Base-by-base conservation (phyloP, 2,329 filamentous ascomycete species). In the Dothidotthia symphoricarpi region DNA sequence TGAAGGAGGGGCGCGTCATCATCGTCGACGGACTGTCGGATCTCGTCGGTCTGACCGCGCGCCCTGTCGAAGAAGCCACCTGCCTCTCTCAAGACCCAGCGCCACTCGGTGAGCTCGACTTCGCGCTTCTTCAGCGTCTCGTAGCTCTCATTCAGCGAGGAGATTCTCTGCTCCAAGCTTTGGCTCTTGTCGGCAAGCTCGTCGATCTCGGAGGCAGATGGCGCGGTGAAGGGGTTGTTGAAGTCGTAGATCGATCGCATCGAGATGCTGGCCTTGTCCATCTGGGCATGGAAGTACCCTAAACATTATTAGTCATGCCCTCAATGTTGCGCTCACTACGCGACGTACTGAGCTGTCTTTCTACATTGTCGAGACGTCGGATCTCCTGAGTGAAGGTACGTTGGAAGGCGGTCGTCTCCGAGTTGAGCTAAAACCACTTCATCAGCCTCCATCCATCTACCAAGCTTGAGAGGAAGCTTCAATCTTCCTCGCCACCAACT, bases 351-450 rank as follows among this genome's bases (percentile, higher is more conserved):
- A 98, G 83, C 71, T 98, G 93, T 66, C 93, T 82, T 74, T 98
- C 93, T 48, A 97, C 89, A 77, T 98, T 98, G 70, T 98, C 93
- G 43, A 98, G 82, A 49, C 93, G 83, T 63, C 94, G 85, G 54
- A 98, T 97, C 72, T 98, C 93, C 64, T 95, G 90, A 13, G 93
- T 98, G 57, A 95, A 98, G 34, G 91, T 96, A 41, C 93, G 80
- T 71, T 98, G 94, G 69, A 98, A 98, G 57, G 93, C 91, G 57
- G 84, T 93, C 48, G 88, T 85, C 43, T 95, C 85, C 51, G 87
- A 82, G 69, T 98, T 98, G 62, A 98, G 82, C 90, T 96, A 61
- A 41, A 38, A 50, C 31, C 49, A 41, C 44, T 28, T 37, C 39
- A 47, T 65, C 53, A 66, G 59, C 51, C 29, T 24, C 41, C 35